phyloP scores from a whole-genome alignment of 768 basidiomycete species.

The Leccinum obscurum region DNA sequence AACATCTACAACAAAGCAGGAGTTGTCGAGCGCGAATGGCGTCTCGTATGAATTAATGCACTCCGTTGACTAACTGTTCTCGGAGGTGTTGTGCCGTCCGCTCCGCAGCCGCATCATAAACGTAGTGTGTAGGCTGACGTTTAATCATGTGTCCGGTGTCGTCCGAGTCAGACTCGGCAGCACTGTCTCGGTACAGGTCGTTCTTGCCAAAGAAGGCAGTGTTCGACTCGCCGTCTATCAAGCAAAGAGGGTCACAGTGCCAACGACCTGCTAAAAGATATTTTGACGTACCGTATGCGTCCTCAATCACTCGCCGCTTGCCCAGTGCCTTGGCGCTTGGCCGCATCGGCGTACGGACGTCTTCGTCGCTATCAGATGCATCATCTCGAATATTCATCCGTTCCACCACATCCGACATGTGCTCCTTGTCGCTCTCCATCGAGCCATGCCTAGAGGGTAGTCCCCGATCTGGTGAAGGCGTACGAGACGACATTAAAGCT shows the following conservation, averaged over 20 bases:
- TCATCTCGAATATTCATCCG: slow-evolving; percentile 25
- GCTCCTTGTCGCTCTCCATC: slow-evolving; percentile 23
- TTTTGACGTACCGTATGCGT: slow-evolving; percentile 40
- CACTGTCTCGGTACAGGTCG: slow-evolving; percentile 34
- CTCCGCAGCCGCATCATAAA: slow-evolving; percentile 93
- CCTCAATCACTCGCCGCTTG: slow-evolving; percentile 67
- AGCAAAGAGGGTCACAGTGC: slow-evolving; percentile 4
- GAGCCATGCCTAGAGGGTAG: slow-evolving; percentile 26
- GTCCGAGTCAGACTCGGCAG: slow-evolving; percentile 52
- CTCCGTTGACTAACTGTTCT: slow-evolving; percentile 48
- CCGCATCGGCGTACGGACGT: slow-evolving; percentile 42
- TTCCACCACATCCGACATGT: slow-evolving; percentile 29
- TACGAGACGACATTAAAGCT: slow-evolving; percentile 50
- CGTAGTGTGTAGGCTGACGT: slow-evolving; percentile 63
- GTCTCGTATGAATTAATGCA: slow-evolving; percentile 37
- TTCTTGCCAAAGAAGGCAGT: slow-evolving; percentile 52
- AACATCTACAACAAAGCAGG: slow-evolving; percentile 15
- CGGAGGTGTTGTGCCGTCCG: slow-evolving; percentile 61
- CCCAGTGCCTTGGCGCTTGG: slow-evolving; percentile 90
- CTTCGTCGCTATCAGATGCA: slow-evolving; percentile 28
- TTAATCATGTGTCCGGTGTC: slow-evolving; percentile 36
- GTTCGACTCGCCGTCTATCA: slow-evolving; percentile 49
- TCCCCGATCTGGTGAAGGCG: slow-evolving; percentile 65
- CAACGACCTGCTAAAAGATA: background rate
- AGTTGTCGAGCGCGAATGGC: background rate